Conservation (phyloP, 495 filamentous ascomycete genomes). For the Penicillium subrubescens region DNA sequence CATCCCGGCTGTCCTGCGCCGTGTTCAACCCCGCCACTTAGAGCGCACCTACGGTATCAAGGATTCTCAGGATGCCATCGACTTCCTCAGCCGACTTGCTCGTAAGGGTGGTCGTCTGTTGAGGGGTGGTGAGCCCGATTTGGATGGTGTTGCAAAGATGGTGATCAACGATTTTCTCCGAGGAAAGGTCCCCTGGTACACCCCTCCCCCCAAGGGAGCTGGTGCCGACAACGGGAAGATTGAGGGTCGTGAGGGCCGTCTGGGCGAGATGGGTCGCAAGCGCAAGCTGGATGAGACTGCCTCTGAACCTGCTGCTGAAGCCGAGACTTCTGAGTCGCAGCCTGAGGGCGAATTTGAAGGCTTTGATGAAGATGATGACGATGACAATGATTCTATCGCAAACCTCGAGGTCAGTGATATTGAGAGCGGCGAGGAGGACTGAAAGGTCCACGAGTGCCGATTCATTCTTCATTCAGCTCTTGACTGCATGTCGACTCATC, state of each 20-base stretch:
- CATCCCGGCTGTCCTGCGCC: slow-evolving; percentile 77
- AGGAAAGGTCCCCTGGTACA: slow-evolving; percentile 96
- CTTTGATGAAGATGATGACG: slow-evolving; percentile 36
- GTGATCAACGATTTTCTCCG: slow-evolving; percentile 93
- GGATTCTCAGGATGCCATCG: slow-evolving; percentile 63
- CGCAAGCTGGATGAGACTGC: slow-evolving; percentile 51
- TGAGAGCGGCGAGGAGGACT: slow-evolving; percentile 48
- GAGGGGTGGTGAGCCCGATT: slow-evolving; percentile 87
- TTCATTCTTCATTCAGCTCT: neutral
- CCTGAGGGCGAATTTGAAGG: slow-evolving; percentile 43
- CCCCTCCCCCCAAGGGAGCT: slow-evolving; percentile 68
- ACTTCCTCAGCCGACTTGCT: slow-evolving; percentile 85
- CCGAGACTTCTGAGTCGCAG: slow-evolving; percentile 28
- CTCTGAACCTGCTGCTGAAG: slow-evolving; percentile 32
- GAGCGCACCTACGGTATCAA: slow-evolving; percentile 90
- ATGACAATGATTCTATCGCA: slow-evolving; percentile 44
- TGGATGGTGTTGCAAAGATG: slow-evolving; percentile 94
- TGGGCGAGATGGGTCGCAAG: slow-evolving; percentile 66
- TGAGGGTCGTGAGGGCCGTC: slow-evolving; percentile 58
- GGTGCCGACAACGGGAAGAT: slow-evolving; percentile 55
- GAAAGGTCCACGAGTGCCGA: slow-evolving; percentile 14
- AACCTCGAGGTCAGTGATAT: slow-evolving; percentile 48
- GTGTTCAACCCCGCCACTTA: slow-evolving; percentile 82
- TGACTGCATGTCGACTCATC: slow-evolving; percentile 4
- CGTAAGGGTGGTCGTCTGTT: slow-evolving; percentile 84